These are phyloP conservation scores for Euphorbia peplus DNA, from an alignment of 345 rosid genomes.

Conservation along the genomic window DNA sequence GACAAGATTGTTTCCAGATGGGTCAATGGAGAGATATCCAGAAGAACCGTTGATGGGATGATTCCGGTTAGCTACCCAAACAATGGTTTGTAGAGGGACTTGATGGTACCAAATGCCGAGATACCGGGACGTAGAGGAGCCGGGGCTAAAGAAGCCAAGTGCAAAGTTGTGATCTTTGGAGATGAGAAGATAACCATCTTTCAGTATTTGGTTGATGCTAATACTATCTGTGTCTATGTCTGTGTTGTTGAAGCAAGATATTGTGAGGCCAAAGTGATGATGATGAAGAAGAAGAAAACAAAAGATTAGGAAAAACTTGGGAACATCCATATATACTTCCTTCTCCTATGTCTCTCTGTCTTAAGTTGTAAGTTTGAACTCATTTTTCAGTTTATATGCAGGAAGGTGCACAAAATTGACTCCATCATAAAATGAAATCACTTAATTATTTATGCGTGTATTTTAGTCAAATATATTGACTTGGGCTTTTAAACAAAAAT, in stretches of 20 bases:
- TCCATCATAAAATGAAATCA: too few species aligned
- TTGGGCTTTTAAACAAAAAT: too few species aligned
- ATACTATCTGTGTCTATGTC: neutral
- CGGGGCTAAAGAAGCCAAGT: neutral
- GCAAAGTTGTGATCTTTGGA: constrained; percentile 5
- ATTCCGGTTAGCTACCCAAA: constrained; percentile 6
- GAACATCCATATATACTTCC: neutral
- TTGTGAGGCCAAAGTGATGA: neutral
- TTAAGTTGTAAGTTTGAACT: too few species aligned
- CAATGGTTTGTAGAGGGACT: neutral
- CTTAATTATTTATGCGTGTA: too few species aligned
- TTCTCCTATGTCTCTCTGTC: too few species aligned
- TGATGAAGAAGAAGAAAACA: too few species aligned
- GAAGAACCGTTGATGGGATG: neutral
- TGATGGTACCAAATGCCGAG: constrained; percentile 1
- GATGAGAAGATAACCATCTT: constrained; percentile 7
- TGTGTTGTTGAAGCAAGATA: neutral
- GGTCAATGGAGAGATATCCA: neutral
- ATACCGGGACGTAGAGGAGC: neutral
- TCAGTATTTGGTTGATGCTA: constrained; percentile 9
- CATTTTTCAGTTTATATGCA: too few species aligned
- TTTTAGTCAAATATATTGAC: too few species aligned
- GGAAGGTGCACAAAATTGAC: too few species aligned
- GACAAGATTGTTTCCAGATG: neutral
- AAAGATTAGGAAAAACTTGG: neutral